Evolutionary conservation across 129 eudicot genomes (phyloP).

Genomic region (Helianthus tuberosus): DNA sequence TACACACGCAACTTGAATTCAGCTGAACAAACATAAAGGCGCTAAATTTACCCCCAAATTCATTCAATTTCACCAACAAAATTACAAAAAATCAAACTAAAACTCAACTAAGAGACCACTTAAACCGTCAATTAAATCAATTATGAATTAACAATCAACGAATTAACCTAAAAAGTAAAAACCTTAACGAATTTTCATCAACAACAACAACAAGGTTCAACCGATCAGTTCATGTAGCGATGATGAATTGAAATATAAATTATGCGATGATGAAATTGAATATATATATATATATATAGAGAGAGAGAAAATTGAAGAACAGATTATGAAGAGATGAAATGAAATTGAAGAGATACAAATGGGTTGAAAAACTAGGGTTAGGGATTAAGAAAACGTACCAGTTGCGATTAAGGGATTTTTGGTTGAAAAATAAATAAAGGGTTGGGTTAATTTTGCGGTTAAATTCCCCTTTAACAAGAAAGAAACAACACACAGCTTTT

Average conservation of each 20-base stretch:
- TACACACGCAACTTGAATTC: conserved; percentile 30
- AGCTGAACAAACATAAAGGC: conserved; percentile 23
- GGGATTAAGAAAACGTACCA: conserved; percentile 27
- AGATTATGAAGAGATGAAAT: background rate
- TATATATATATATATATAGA: background rate
- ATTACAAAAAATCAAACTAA: background rate
- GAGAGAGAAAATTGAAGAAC: background rate
- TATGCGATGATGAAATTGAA: conserved; percentile 18
- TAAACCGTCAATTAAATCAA: background rate
- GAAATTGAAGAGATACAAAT: conserved; percentile 12
- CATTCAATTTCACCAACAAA: conserved; percentile 4
- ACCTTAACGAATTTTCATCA: background rate
- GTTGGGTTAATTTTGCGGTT: conserved; percentile 17
- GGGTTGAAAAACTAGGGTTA: background rate
- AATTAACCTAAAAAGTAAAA: conserved; percentile 8
- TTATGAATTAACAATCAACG: background rate
- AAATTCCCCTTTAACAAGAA: conserved; percentile 21
- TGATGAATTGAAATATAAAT: conserved; percentile 5
- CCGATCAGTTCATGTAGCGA: conserved; percentile 22
- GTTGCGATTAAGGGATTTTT: conserved; percentile 3
- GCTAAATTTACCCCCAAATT: conserved; percentile 11
- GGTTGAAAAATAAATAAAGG: background rate
- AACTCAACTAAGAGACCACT: conserved; percentile 21
- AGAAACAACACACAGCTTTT: conserved; percentile 24
- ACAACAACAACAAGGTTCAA: conserved; percentile 17